Evolutionary conservation across 1,139 yeast genomes (phyloP), one percentile per base, ranked within the genome.

Genomic region (Pichia sp.): DNA sequence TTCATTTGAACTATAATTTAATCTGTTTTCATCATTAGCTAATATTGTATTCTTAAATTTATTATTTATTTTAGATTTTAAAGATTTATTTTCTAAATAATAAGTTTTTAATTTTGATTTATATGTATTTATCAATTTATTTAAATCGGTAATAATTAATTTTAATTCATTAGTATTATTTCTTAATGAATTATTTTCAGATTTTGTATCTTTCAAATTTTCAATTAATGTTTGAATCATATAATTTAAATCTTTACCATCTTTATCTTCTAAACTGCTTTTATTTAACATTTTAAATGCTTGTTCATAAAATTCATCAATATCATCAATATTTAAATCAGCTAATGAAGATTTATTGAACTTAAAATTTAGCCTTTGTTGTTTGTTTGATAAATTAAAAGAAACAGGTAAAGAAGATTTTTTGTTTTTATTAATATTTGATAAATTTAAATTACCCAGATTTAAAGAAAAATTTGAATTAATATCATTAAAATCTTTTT

Each of bases 261-360:
- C 52, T 7, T 39, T 44, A 35, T 47, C 49, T 18, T 41, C 43
- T 5, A 49, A 33, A 45, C 51, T 53, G 28, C 40, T 46, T 10
- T 48, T 53, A 33, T 54, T 55, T n/a, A 61, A 49, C 10, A 56
- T 51, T 46, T 58, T 59, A 47, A 55, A 58, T 7, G 64, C 58
- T 40, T 56, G 58, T 26, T 56, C 55, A 29, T 54, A 50, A 28
- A 60, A 45, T 7, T 56, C 51, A 29, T 53, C 54, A 11, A 58
- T 49, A 30, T 50, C 53, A 45, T 56, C 57, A 25, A 52, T 43
- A 26, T 52, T 57, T n/a, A 52, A 53, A 18, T 53, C 51, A 34
- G 30, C 18, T 18, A 18, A 18, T 18, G 18, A 18, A 18, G 18
- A 18, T 18, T 18, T 18, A 18, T 18, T 18, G 18, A 18, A 18